These are phyloP conservation scores for Pythium oligandrum DNA, from an alignment of 352 stramenopile species.

Conservation along the genomic window DNA sequence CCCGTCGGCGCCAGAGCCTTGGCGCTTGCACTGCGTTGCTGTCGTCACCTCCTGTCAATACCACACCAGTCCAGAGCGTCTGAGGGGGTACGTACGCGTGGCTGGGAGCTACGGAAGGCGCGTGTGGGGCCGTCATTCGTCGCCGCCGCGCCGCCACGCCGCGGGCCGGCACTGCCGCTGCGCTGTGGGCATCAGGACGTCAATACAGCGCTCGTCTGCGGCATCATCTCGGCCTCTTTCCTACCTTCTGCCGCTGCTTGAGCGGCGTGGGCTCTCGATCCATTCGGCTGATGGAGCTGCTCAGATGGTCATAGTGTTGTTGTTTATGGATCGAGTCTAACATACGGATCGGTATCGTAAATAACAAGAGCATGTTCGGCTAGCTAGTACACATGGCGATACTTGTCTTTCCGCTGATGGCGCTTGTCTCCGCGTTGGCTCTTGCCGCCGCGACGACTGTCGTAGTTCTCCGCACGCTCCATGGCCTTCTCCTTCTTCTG, in stretches of 20 bases:
- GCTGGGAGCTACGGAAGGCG: too few species aligned
- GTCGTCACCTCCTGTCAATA: too few species aligned
- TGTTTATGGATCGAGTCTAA: neutral
- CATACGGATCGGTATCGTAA: neutral
- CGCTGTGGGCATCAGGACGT: too few species aligned
- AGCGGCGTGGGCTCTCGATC: conserved; percentile 69
- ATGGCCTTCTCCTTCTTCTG: conserved; percentile 39
- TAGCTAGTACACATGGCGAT: conserved; percentile 51
- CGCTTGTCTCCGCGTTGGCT: conserved; percentile 31
- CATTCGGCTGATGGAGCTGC: conserved; percentile 22
- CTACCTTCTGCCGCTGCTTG: conserved; percentile 75
- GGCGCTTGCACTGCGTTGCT: too few species aligned
- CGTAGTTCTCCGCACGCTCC: conserved; percentile 25
- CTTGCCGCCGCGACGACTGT: conserved; percentile 19
- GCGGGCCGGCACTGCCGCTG: too few species aligned
- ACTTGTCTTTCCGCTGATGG: conserved; percentile 53
- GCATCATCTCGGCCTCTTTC: neutral
- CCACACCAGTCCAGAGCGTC: too few species aligned
- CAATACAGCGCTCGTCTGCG: too few species aligned
- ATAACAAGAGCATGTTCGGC: neutral
- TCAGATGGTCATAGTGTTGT: neutral
- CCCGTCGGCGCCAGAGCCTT: too few species aligned
- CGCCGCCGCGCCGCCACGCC: too few species aligned
- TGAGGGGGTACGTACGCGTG: too few species aligned
- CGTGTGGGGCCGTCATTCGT: too few species aligned